Percentiles rank a stretch among this genome's conserved stretches.
Conservation (phyloP, 306 rosid species). For the Lathyrus sativus region DNA sequence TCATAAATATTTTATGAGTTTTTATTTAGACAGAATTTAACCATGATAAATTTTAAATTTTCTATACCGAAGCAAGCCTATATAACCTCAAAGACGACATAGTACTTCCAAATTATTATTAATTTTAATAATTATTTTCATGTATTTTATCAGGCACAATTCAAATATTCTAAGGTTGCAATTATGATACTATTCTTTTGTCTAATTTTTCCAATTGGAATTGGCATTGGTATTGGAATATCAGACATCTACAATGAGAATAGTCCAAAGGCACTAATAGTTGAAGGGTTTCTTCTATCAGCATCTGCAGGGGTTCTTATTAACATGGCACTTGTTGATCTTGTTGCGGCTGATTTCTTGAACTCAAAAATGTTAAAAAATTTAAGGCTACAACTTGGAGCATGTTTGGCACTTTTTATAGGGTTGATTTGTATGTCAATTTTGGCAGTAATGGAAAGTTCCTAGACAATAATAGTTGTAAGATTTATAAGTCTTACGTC, state of each 20-base stretch:
- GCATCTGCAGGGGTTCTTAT: constrained; percentile 70
- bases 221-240: constrained; percentile 60
- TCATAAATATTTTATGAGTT: no score
- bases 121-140: not conserved
- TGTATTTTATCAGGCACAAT: constrained; percentile 49
- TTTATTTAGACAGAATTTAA: no score
- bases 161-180: constrained; percentile 44
- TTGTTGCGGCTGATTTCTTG: constrained; percentile 68
- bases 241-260: constrained; percentile 53
- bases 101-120: no score
- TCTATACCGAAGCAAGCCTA: no score
- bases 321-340: constrained; percentile 75
- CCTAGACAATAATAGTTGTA: not conserved
- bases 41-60: no score
- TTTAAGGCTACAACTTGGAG: constrained; percentile 59
- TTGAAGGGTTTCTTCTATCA: constrained; percentile 63
- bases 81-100: no score
- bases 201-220: constrained; percentile 67
- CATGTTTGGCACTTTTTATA: constrained; percentile 54
- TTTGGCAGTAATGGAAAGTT: constrained; percentile 50
- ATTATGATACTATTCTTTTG: constrained; percentile 68
- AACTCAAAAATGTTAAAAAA: constrained; percentile 51
- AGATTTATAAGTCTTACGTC: not conserved
- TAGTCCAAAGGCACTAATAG: constrained; percentile 52
- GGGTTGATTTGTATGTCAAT: constrained; percentile 63